A percentile compares a stretch with the other conserved stretches of the same genome.
Evolutionary conservation across 2,329 filamentous ascomycete genomes (phyloP).

Genomic region (Diaporthe batatas): DNA sequence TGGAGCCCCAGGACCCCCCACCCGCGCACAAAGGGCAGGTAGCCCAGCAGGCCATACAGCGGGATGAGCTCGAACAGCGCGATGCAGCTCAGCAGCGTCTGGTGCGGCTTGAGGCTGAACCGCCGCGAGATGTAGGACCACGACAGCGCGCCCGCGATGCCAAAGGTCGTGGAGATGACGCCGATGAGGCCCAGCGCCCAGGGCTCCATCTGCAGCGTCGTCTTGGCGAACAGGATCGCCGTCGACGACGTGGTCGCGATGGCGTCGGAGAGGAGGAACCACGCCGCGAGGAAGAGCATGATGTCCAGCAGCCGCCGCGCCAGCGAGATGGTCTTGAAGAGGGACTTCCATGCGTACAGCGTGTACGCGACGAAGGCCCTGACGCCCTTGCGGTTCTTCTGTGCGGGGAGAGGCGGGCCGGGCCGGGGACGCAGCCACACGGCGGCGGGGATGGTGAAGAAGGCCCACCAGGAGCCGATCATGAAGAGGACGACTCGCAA

Average conservation of each 20-base stretch:
- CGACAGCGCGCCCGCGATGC: conserved; percentile 88
- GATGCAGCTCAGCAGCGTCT: conserved; percentile 94
- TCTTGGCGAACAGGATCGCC: conserved; percentile 96
- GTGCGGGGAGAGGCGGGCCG: conserved; percentile 78
- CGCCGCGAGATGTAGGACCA: conserved; percentile 85
- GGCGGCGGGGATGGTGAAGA: conserved; percentile 90
- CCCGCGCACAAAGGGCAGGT: conserved; percentile 81
- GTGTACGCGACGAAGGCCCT: conserved; percentile 78
- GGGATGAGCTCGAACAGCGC: conserved; percentile 92
- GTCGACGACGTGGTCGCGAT: conserved; percentile 96
- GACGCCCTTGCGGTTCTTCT: conserved; percentile 53
- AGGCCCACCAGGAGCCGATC: conserved; percentile 91
- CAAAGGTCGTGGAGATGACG: conserved; percentile 87
- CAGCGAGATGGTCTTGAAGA: conserved; percentile 83
- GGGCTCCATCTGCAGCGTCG: conserved; percentile 88
- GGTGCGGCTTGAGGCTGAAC: conserved; percentile 79
- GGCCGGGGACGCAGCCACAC: conserved; percentile 90
- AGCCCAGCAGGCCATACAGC: conserved; percentile 89
- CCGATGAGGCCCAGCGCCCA: conserved; percentile 93
- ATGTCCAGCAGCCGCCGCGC: conserved; percentile 81
- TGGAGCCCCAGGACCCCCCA: conserved; percentile 89
- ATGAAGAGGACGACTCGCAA: conserved; percentile 88
- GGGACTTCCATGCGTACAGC: conserved; percentile 85
- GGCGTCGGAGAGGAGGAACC: conserved; percentile 95
- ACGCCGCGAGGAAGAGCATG: conserved; percentile 83